Evolutionary conservation across 306 rosid genomes (phyloP).

Genomic region (Mucuna pruriens): DNA sequence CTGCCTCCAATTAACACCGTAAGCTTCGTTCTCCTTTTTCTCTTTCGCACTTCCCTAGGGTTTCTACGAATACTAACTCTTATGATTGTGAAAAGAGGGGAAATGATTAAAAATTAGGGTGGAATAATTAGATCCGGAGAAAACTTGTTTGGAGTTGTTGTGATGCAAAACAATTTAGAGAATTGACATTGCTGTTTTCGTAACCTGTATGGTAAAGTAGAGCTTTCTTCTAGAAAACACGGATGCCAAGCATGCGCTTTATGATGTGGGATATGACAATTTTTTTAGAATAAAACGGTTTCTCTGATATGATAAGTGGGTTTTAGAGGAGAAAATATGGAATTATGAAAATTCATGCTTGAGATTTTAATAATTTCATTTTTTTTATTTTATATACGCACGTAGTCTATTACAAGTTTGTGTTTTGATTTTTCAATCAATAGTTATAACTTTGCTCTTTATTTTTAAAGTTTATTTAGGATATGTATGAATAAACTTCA

Average conservation of each 20-base stretch:
- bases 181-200: not conserved
- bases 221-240: not conserved
- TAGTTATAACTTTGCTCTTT: not conserved
- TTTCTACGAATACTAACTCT: not conserved
- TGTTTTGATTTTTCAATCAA: not conserved
- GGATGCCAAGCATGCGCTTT: not conserved
- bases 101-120: not conserved
- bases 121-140: not conserved
- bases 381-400: not conserved
- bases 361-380: not conserved
- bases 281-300: not conserved
- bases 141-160: not conserved
- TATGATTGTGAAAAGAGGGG: not conserved
- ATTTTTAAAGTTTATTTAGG: not conserved
- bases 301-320: not conserved
- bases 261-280: not conserved
- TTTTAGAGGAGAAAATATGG: not conserved
- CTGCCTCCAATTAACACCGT: constrained; percentile 41
- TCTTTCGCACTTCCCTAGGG: not conserved
- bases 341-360: not conserved
- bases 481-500: too few relatives aligned
- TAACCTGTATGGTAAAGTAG: not conserved
- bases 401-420: not conserved
- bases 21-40: not conserved
- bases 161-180: not conserved